phyloP scores from a whole-genome alignment of 1,139 yeast genomes.

The Chernovozyma aurita region DNA sequence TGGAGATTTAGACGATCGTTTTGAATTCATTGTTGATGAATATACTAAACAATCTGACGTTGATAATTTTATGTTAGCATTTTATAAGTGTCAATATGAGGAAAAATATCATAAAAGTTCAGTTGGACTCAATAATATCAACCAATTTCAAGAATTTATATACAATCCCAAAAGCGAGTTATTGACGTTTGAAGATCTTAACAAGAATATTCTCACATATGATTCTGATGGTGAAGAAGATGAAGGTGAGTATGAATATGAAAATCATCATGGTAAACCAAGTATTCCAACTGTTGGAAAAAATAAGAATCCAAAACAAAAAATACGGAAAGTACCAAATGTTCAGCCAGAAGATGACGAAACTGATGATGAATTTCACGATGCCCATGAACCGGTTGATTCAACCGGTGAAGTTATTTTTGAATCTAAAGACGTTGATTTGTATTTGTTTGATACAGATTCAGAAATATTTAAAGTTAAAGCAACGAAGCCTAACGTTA shows the following conservation, averaged over 20 bases:
- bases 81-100: constrained; percentile 73
- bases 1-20: constrained; percentile 84
- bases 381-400: constrained; percentile 16
- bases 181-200: constrained; percentile 21
- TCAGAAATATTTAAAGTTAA: constrained; percentile 41
- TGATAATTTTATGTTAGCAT: constrained; percentile 58
- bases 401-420: constrained; percentile 11
- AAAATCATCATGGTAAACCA: not conserved
- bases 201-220: constrained; percentile 8
- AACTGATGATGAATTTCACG: constrained; percentile 10
- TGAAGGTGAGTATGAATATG: constrained; percentile 11
- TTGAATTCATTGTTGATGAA: constrained; percentile 73
- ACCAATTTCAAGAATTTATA: constrained; percentile 55
- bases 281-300: not conserved
- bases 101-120: constrained; percentile 61
- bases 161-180: constrained; percentile 25
- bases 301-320: not conserved
- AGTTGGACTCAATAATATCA: constrained; percentile 34
- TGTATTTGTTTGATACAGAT: constrained; percentile 55
- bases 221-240: constrained; percentile 11
- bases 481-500: constrained; percentile 5
- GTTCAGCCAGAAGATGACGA: constrained; percentile 1
- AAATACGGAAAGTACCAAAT: not conserved
- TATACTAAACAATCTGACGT: constrained; percentile 54
- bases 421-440: constrained; percentile 14